A percentile compares a stretch with the other conserved stretches of the same genome.
These are phyloP conservation scores for Ophiostoma piceae DNA, from an alignment of 2,329 filamentous ascomycete species.

Conservation along the genomic window DNA sequence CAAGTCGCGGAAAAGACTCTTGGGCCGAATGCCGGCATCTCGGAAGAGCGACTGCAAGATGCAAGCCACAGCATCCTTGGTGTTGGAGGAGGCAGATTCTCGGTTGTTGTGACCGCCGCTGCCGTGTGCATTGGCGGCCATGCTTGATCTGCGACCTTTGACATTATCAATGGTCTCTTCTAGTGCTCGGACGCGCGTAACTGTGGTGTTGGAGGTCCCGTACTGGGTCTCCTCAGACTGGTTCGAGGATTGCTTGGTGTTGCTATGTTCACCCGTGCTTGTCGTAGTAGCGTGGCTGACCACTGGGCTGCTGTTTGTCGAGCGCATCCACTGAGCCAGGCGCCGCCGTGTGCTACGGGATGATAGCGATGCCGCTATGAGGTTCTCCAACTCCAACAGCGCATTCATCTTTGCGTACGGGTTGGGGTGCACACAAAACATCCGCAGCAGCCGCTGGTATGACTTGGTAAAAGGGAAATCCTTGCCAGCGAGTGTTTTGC, in stretches of 20 bases:
- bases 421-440: slow-evolving; percentile 85
- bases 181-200: slow-evolving; percentile 40
- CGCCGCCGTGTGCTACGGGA: slow-evolving; percentile 44
- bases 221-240: slow-evolving; percentile 20
- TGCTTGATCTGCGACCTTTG: slow-evolving; percentile 61
- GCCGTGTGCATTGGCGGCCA: slow-evolving; percentile 46
- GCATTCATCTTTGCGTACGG: slow-evolving; percentile 80
- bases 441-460: slow-evolving; percentile 72
- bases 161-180: slow-evolving; percentile 66
- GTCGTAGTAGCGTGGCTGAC: slow-evolving; percentile 15
- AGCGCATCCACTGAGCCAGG: slow-evolving; percentile 36
- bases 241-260: background rate
- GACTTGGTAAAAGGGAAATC: slow-evolving; percentile 78
- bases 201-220: background rate
- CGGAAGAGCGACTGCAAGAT: slow-evolving; percentile 64
- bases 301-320: slow-evolving; percentile 22
- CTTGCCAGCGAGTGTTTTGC: slow-evolving; percentile 27
- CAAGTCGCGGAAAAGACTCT: slow-evolving; percentile 73
- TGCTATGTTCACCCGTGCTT: background rate
- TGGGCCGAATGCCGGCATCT: slow-evolving; percentile 64
- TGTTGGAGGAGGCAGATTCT: slow-evolving; percentile 41
- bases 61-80: slow-evolving; percentile 60
- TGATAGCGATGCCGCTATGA: slow-evolving; percentile 71
- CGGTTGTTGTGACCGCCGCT: background rate
- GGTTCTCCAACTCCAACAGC: slow-evolving; percentile 72